Evolutionary conservation across 139 green algal genomes (phyloP).

Genomic region (Helicosporidium sp.): DNA sequence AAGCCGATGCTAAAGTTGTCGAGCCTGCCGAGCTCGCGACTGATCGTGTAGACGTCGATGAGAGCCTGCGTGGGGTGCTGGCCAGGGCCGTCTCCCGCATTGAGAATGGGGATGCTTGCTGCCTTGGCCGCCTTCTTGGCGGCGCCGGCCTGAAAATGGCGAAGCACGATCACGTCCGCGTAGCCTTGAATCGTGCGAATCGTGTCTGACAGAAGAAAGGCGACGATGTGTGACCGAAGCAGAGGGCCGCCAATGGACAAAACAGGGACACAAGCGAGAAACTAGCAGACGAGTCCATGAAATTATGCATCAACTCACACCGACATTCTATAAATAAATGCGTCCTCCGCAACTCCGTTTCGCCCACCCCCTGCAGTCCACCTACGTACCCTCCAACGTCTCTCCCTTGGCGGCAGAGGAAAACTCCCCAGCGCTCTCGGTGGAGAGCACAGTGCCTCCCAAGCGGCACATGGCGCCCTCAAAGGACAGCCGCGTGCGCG

Average conservation of each 20-base stretch:
- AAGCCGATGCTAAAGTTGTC: slow-evolving; percentile 75
- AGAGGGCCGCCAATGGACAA: too few relatives aligned
- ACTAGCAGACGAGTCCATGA: too few relatives aligned
- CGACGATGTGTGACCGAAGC: too few relatives aligned
- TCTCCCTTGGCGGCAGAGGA: slow-evolving; percentile 95
- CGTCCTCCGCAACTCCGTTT: too few relatives aligned
- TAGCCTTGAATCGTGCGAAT: slow-evolving; percentile 93
- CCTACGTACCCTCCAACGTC: slow-evolving; percentile 85
- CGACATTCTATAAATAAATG: too few relatives aligned
- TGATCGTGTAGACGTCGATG: slow-evolving; percentile 95
- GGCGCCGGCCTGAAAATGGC: slow-evolving; percentile 71
- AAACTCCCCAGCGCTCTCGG: slow-evolving; percentile 86
- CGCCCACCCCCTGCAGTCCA: too few relatives aligned
- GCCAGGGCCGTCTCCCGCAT: slow-evolving; percentile 87
- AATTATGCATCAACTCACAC: too few relatives aligned
- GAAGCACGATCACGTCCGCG: slow-evolving; percentile 84
- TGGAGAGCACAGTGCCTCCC: slow-evolving; percentile 82
- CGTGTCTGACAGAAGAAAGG: slow-evolving; percentile 57
- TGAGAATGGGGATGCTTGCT: slow-evolving; percentile 78
- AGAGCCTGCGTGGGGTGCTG: slow-evolving; percentile 97
- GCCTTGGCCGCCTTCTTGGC: slow-evolving; percentile 57
- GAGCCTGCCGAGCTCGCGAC: slow-evolving; percentile 73
- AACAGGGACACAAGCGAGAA: too few relatives aligned
- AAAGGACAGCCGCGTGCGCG: slow-evolving; percentile 88
- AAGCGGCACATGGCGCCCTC: slow-evolving; percentile 84